These are phyloP conservation scores for Penicillium desertorum DNA, from an alignment of 495 filamentous ascomycete genomes.

Conservation along the genomic window DNA sequence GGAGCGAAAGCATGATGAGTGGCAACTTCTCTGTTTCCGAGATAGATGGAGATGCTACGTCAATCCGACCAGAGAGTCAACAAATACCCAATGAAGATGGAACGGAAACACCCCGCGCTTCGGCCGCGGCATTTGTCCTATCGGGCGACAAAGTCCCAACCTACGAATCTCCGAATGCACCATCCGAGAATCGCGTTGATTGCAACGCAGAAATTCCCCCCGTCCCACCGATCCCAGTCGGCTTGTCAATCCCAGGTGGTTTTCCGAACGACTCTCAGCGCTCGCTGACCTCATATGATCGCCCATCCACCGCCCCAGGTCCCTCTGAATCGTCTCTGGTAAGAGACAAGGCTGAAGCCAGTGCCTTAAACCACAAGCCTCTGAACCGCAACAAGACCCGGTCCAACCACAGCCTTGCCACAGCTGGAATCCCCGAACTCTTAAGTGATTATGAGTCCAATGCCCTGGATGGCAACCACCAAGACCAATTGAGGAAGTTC, in stretches of 20 bases:
- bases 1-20: slow-evolving; percentile 50
- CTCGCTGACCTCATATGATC: slow-evolving; percentile 33
- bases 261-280: slow-evolving; percentile 42
- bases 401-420: slow-evolving; percentile 37
- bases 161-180: slow-evolving; percentile 6
- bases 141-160: slow-evolving; percentile 12
- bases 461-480: slow-evolving; percentile 22
- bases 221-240: slow-evolving; percentile 44
- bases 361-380: slow-evolving; percentile 23
- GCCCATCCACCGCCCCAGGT: slow-evolving; percentile 41
- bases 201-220: slow-evolving; percentile 39
- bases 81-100: slow-evolving; percentile 28
- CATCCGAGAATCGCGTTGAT: slow-evolving; percentile 10
- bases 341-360: slow-evolving; percentile 25
- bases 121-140: slow-evolving; percentile 22
- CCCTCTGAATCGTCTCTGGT: slow-evolving; percentile 25
- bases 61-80: slow-evolving; percentile 31
- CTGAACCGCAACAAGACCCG: slow-evolving; percentile 41
- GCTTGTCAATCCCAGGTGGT: slow-evolving; percentile 39
- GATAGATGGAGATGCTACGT: slow-evolving; percentile 34
- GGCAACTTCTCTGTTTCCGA: slow-evolving; percentile 41
- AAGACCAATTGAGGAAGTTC: slow-evolving; percentile 40
- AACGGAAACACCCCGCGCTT: slow-evolving; percentile 37
- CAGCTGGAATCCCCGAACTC: slow-evolving; percentile 19
- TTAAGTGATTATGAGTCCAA: slow-evolving; percentile 15